phyloP scores from a whole-genome alignment of 345 rosid species.

The Adansonia digitata region DNA sequence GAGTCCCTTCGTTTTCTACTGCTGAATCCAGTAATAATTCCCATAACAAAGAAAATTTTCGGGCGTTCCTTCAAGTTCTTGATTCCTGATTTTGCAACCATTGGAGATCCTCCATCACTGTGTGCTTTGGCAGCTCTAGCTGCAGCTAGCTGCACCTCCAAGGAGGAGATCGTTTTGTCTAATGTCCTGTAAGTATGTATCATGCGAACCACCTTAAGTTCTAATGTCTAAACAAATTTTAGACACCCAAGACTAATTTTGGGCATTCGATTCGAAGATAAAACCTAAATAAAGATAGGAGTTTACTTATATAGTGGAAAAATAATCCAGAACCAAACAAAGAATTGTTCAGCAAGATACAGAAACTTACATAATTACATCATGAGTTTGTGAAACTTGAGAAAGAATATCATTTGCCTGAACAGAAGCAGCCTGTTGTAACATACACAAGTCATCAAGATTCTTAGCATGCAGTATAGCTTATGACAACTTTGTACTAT shows the following conservation, averaged over 20 bases:
- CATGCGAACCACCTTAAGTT: not conserved
- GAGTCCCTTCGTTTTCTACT: constrained; percentile 78
- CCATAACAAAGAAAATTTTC: constrained; percentile 75
- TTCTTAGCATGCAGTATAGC: constrained; percentile 5
- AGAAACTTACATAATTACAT: constrained; percentile 67
- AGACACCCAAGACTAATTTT: not conserved
- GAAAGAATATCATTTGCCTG: constrained; percentile 71
- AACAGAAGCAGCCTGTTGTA: constrained; percentile 41
- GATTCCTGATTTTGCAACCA: constrained; percentile 30
- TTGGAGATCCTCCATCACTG: constrained; percentile 35
- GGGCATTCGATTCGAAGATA: not conserved
- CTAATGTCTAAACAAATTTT: not conserved
- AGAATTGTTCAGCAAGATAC: constrained; percentile 2
- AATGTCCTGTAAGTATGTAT: constrained; percentile 43
- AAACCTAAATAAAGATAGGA: not conserved
- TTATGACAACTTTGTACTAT: not conserved
- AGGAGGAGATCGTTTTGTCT: constrained; percentile 65
- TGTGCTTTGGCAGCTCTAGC: constrained; percentile 56
- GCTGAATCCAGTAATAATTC: constrained; percentile 76
- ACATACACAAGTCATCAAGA: constrained; percentile 17
- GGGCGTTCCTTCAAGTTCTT: constrained; percentile 47
- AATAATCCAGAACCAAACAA: constrained; percentile 1
- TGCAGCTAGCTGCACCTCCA: constrained; percentile 78
- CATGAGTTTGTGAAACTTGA: constrained; percentile 87
- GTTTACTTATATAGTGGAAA: not conserved